Conservation (phyloP, 1,139 yeast species). For the Ogataea hybrid region DNA sequence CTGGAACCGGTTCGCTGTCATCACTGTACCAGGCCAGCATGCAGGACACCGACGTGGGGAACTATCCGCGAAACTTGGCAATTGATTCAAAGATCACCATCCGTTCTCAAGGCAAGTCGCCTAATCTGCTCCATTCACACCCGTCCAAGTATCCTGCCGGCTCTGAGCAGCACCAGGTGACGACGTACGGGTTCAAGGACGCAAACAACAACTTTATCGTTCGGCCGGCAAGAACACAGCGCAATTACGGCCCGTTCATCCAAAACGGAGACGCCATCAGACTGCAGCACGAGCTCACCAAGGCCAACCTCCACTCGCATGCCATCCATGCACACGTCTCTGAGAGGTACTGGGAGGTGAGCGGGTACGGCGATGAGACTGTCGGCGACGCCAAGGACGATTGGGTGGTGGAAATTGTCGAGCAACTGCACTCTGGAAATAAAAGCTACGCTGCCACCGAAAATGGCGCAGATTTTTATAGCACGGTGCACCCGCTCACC, state of each 20-base stretch:
- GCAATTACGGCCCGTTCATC: slow-evolving; percentile 19
- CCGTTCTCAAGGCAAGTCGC: too few species aligned
- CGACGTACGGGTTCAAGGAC: slow-evolving; percentile 76
- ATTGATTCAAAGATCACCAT: too few species aligned
- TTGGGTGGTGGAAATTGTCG: slow-evolving; percentile 67
- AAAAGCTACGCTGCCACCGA: slow-evolving; percentile 39
- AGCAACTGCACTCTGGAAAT: slow-evolving; percentile 55
- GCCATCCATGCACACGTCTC: slow-evolving; percentile 47
- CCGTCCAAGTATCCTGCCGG: slow-evolving; percentile 68
- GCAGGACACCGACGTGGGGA: too few species aligned
- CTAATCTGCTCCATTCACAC: too few species aligned
- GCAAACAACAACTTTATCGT: slow-evolving; percentile 62
- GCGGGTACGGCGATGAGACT: slow-evolving; percentile 61
- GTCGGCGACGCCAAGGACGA: slow-evolving; percentile 65
- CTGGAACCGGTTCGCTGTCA: slow-evolving; percentile 78
- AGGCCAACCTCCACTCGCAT: slow-evolving; percentile 63
- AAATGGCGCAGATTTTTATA: slow-evolving; percentile 35
- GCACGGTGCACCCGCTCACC: slow-evolving; percentile 59
- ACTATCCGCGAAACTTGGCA: too few species aligned
- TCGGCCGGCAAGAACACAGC: slow-evolving; percentile 42
- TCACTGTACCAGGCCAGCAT: too few species aligned
- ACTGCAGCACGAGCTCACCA: slow-evolving; percentile 51
- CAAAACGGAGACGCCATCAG: slow-evolving; percentile 56
- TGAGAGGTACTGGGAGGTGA: slow-evolving; percentile 52
- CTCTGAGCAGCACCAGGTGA: slow-evolving; percentile 69